phyloP scores from a whole-genome alignment of 139 green algal species.

The Prasinococcaceae sp. region DNA sequence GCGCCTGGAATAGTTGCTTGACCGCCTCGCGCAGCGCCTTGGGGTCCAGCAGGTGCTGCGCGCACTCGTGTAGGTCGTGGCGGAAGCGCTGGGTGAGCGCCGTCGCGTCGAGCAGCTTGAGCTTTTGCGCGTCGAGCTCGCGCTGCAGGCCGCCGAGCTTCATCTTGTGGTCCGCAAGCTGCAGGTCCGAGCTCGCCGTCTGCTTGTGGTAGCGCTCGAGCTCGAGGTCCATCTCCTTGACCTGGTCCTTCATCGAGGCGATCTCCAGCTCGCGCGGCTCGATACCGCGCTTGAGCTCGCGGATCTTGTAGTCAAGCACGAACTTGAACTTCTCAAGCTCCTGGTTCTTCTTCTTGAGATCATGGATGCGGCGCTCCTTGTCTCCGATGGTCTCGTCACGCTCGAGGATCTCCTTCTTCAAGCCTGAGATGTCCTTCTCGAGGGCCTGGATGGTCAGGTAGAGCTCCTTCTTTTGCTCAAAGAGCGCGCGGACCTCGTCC shows the following conservation, averaged over 20 bases:
- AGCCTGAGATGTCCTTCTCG: constrained; percentile 63
- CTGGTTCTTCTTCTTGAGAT: constrained; percentile 87
- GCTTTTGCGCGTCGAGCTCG: constrained; percentile 28
- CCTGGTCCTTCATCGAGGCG: constrained; percentile 57
- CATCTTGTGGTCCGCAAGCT: constrained; percentile 48
- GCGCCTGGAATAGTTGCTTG: constrained; percentile 58
- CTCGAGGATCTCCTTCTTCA: constrained; percentile 70
- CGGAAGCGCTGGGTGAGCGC: constrained; percentile 24
- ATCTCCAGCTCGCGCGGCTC: constrained; percentile 72
- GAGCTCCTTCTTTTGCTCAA: constrained; percentile 61
- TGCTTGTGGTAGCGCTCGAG: constrained; percentile 70
- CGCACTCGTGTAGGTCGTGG: constrained; percentile 28
- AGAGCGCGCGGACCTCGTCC: constrained; percentile 61
- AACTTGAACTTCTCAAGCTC: constrained; percentile 96
- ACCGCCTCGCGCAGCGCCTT: constrained; percentile 65
- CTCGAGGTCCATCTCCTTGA: constrained; percentile 71
- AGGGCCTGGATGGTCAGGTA: constrained; percentile 36
- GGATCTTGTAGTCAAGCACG: constrained; percentile 89
- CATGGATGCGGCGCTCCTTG: constrained; percentile 83
- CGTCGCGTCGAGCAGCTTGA: constrained; percentile 12
- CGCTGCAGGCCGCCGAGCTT: constrained; percentile 45
- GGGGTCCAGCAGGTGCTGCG: constrained; percentile 47
- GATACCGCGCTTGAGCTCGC: constrained; percentile 83
- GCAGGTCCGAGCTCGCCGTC: constrained; percentile 59
- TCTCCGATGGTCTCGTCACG: constrained; percentile 79